Evolutionary conservation across 768 basidiomycete genomes (phyloP).

Genomic region (Lactarius akahatsu): DNA sequence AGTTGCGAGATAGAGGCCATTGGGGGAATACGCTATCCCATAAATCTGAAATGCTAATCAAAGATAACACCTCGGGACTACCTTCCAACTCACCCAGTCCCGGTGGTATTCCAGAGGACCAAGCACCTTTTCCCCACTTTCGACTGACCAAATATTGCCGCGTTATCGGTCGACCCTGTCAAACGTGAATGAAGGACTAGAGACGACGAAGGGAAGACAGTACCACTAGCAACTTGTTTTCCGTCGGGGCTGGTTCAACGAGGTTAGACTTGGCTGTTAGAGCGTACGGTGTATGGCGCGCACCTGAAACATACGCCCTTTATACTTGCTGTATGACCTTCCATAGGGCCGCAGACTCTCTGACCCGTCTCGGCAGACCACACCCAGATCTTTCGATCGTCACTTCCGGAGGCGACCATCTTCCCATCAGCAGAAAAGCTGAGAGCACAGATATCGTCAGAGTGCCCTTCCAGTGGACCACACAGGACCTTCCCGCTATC

Average conservation of each 20-base stretch:
- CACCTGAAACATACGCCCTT: conserved; percentile 24
- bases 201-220: neutral
- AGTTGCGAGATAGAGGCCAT: conserved; percentile 38
- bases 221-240: conserved; percentile 23
- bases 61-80: neutral
- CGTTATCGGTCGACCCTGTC: conserved; percentile 17
- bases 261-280: neutral
- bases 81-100: conserved; percentile 12
- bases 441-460: conserved; percentile 17
- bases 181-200: neutral
- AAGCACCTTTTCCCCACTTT: conserved; percentile 10
- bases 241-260: conserved; percentile 18
- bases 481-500: conserved; percentile 17
- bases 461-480: conserved; percentile 27
- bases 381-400: conserved; percentile 22
- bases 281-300: neutral
- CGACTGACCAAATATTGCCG: conserved; percentile 21
- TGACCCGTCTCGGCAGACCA: conserved; percentile 21
- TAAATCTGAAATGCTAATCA: conserved; percentile 6
- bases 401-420: conserved; percentile 25
- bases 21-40: conserved; percentile 23
- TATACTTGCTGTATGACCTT: conserved; percentile 14
- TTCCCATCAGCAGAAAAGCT: conserved; percentile 26
- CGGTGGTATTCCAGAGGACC: conserved; percentile 1
- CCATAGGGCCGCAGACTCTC: conserved; percentile 20